These are phyloP conservation scores for Saccharomycopsis selenospora DNA, from an alignment of 805 yeast genomes.

Conservation along the genomic window DNA sequence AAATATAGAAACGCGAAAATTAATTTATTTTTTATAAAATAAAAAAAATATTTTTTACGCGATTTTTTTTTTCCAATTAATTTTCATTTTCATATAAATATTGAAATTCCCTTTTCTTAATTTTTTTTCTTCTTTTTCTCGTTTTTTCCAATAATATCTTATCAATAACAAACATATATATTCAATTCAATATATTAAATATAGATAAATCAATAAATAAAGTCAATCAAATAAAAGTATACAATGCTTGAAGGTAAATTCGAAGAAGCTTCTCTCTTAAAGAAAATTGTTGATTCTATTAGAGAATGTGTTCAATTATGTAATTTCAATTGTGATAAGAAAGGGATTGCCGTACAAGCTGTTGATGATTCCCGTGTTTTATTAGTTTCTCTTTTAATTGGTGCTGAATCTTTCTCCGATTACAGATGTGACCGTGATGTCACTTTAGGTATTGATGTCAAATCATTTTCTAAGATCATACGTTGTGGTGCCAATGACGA, in stretches of 20 bases:
- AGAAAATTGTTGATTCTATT: conserved; percentile 88
- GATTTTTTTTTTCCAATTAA: too few species aligned
- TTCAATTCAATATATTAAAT: too few species aligned
- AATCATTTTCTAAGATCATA: conserved; percentile 79
- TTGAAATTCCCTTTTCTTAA: not conserved
- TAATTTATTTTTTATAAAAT: too few species aligned
- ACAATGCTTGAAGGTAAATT: conserved; percentile 95
- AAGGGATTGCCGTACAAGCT: conserved; percentile 94
- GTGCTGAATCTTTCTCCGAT: conserved; percentile 79
- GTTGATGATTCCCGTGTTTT: conserved; percentile 96
- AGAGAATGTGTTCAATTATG: conserved; percentile 92
- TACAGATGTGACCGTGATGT: conserved; percentile 94
- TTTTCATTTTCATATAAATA: too few species aligned
- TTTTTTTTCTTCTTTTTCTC: too few species aligned
- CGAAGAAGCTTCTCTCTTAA: conserved; percentile 84
- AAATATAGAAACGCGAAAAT: too few species aligned
- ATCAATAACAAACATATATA: too few species aligned
- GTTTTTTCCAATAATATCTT: too few species aligned
- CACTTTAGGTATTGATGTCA: conserved; percentile 85
- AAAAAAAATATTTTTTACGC: too few species aligned
- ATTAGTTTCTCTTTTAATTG: conserved; percentile 80
- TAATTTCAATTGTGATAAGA: conserved; percentile 94
- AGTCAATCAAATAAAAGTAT: too few species aligned
- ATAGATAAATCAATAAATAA: too few species aligned
- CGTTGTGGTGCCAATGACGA: conserved; percentile 90